Evolutionary conservation across 164 flowering plant species (phyloP).

Genomic region (Tetracentron sinense): DNA sequence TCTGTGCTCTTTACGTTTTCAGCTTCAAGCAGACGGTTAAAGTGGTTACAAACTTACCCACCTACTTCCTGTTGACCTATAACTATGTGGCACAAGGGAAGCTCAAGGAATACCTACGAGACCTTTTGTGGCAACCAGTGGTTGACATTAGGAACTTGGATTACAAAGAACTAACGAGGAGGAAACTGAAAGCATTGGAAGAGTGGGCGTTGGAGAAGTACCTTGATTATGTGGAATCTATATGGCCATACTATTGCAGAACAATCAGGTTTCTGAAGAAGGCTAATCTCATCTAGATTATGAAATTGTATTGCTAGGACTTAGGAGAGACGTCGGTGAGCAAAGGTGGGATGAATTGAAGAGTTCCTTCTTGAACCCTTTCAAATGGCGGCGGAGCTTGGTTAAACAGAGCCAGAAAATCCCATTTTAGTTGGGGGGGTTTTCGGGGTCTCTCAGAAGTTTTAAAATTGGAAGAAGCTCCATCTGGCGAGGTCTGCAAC

Average conservation of each 20-base stretch:
- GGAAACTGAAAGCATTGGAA: conserved; percentile 35
- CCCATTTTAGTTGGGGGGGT: too few species aligned
- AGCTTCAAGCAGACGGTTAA: conserved; percentile 55
- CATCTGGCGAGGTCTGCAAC: too few species aligned
- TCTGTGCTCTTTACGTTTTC: conserved; percentile 60
- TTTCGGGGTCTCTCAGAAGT: too few species aligned
- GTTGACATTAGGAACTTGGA: conserved; percentile 43
- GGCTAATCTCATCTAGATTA: conserved; percentile 70
- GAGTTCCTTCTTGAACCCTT: too few species aligned
- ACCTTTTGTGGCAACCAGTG: conserved; percentile 45
- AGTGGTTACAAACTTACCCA: conserved; percentile 45
- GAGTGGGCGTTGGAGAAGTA: conserved; percentile 54
- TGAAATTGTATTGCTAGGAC: too few species aligned
- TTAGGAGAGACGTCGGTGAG: too few species aligned
- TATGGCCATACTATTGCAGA: conserved; percentile 86
- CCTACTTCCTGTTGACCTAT: conserved; percentile 31
- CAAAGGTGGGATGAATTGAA: too few species aligned
- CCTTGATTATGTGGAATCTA: conserved; percentile 60
- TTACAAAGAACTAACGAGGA: conserved; percentile 34
- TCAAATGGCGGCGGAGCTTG: too few species aligned
- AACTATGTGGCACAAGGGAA: conserved; percentile 45
- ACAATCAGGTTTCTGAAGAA: conserved; percentile 71
- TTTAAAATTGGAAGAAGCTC: too few species aligned
- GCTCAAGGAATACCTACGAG: conserved; percentile 39
- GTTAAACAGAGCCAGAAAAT: too few species aligned